Evolutionary conservation across 768 basidiomycete genomes (phyloP), one percentile per base, ranked within the genome.

Genomic region (Lactifluus echinatus): DNA sequence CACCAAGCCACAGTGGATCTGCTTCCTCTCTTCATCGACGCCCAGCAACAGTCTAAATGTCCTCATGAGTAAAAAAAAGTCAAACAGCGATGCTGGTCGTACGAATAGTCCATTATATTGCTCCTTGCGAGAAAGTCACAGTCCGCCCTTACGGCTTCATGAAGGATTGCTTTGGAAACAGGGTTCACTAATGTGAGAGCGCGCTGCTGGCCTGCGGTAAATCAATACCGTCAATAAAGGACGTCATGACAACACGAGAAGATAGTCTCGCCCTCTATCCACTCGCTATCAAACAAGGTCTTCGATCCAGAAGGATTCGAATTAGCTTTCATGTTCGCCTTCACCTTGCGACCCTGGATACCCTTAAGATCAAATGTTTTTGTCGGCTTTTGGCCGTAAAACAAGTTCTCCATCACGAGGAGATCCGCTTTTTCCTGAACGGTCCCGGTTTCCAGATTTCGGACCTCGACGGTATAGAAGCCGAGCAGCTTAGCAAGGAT

Each of bases 61-160:
- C 31, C 53, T 37, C n/a, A 8, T 64, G 10, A 50, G 29, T 34
- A 8, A 33, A 24, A n/a, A 8, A 28, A 26, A 11, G 23, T 8
- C 12, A 34, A 28, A 37, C 44, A 50, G 26, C 36, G n/a, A 26
- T n/a, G 17, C 5, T n/a, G 53, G 23, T 23, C 83, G 59, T 64
- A 86, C 83, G 87, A 89, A 63, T 90, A 93, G 66, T 93, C 89
- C 86, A 91, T 90, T 64, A 91, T 88, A 60, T 88, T 87, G 63
- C 83, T 85, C 64, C 72, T 77, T 0, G 85, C 75, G 29, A 93
- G 72, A 66, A 86, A 93, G 2, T 85, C 87, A 4, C 84, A 82
- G 65, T 91, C 89, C 43, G 73, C 77, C 61, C 71, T 76, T 61
- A 91, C 74, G 2, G 87, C 87, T 60, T 87, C 83, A 28, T 75